These are phyloP conservation scores for Sergeia podlipaevii DNA, from an alignment of 208 protist genomes.

Conservation along the genomic window DNA sequence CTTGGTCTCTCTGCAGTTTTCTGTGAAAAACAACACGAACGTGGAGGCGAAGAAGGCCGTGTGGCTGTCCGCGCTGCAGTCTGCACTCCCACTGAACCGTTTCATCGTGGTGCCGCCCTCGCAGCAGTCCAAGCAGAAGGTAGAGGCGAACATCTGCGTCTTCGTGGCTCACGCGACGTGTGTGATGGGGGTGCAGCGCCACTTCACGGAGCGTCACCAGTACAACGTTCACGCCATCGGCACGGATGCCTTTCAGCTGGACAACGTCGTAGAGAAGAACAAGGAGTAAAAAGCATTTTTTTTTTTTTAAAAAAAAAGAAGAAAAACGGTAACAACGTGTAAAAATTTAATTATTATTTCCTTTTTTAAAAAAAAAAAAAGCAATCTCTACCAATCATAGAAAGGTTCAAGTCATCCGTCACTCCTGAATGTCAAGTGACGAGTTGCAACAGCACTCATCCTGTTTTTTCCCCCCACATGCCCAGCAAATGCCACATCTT, in stretches of 20 bases:
- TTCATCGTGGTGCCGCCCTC: conserved; percentile 59
- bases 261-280: conserved; percentile 28
- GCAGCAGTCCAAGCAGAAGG: conserved; percentile 13
- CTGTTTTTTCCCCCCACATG: no score
- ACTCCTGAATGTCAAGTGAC: no score
- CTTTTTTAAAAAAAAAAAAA: background rate
- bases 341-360: conserved; percentile 2
- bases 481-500: no score
- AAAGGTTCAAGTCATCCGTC: no score
- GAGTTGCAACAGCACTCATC: no score
- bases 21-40: conserved; percentile 84
- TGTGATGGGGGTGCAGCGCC: conserved; percentile 61
- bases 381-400: background rate
- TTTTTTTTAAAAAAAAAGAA: background rate
- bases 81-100: conserved; percentile 65
- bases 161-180: conserved; percentile 75
- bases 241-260: conserved; percentile 43
- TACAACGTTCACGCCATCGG: conserved; percentile 75
- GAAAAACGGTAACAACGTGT: background rate
- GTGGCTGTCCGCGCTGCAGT: conserved; percentile 33
- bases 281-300: background rate
- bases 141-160: conserved; percentile 35
- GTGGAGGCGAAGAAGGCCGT: conserved; percentile 58
- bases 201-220: conserved; percentile 33
- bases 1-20: conserved; percentile 50